phyloP scores from a whole-genome alignment of 495 filamentous ascomycete species.

The Rhypophila decipiens region DNA sequence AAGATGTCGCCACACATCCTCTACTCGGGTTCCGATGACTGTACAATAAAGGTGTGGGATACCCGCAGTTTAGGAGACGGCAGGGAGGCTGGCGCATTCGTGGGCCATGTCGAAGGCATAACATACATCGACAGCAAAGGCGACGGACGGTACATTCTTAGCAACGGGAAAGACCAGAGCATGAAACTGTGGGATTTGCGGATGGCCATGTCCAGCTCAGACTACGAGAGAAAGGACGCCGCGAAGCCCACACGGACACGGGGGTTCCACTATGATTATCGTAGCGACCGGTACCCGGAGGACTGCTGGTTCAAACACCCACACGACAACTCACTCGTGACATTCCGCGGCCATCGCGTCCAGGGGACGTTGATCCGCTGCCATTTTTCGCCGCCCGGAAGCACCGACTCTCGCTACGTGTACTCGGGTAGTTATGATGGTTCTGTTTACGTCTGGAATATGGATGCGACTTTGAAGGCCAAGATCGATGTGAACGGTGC shows the following conservation, averaged over 20 bases:
- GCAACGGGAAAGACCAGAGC: conserved; percentile 91
- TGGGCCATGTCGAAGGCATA: conserved; percentile 89
- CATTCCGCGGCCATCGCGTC: conserved; percentile 79
- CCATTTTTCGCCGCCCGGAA: conserved; percentile 86
- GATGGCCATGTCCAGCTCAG: conserved; percentile 65
- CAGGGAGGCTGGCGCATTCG: conserved; percentile 84
- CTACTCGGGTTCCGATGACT: conserved; percentile 94
- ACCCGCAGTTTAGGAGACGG: conserved; percentile 81
- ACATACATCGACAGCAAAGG: conserved; percentile 97
- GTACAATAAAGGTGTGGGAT: conserved; percentile 94
- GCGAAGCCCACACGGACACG: conserved; percentile 35
- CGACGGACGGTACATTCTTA: conserved; percentile 88
- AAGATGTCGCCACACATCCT: conserved; percentile 84
- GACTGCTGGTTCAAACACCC: conserved; percentile 67
- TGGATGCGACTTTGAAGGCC: conserved; percentile 82
- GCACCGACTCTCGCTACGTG: conserved; percentile 86
- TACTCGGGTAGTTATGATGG: conserved; percentile 88
- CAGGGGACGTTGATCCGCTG: conserved; percentile 87
- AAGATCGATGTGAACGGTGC: conserved; percentile 69
- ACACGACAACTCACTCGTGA: conserved; percentile 86
- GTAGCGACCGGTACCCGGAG: conserved; percentile 63
- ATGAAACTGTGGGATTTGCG: conserved; percentile 98
- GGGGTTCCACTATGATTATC: conserved; percentile 79
- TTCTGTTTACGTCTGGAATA: conserved; percentile 83
- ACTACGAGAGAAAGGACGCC: conserved; percentile 46